Evolutionary conservation across 768 basidiomycete species (phyloP).

Genomic region (Mycena polygramma): DNA sequence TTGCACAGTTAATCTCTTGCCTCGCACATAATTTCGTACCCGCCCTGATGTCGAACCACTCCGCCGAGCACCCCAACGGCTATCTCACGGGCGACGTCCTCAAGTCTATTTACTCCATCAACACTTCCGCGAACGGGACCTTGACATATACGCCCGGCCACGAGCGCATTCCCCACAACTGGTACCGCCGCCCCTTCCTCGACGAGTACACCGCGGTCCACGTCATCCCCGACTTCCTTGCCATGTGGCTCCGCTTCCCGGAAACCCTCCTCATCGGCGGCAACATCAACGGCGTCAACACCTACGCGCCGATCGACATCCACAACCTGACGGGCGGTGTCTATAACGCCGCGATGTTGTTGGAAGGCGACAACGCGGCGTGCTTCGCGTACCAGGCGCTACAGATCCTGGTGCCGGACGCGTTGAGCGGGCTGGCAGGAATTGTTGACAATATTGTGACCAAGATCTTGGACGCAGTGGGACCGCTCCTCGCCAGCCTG

Average conservation of each 20-base stretch:
- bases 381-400: conserved; percentile 14
- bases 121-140: neutral
- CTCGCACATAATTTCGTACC: neutral
- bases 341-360: neutral
- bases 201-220: neutral
- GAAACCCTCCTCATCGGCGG: conserved; percentile 20
- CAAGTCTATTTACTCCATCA: neutral
- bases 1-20: neutral
- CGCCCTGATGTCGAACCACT: conserved; percentile 19
- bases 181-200: conserved; percentile 12
- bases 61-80: conserved; percentile 3
- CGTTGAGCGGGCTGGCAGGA: neutral
- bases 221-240: neutral
- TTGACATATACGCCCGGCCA: neutral
- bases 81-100: conserved; percentile 10
- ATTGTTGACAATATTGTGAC: too few species aligned
- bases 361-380: conserved; percentile 4
- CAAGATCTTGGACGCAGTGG: too few species aligned
- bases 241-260: conserved; percentile 6
- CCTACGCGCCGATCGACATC: conserved; percentile 10
- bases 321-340: neutral
- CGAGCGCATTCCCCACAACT: conserved; percentile 29
- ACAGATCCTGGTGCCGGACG: neutral
- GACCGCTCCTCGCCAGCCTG: too few species aligned
- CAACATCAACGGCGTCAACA: conserved; percentile 7